Evolutionary conservation across 768 basidiomycete species (phyloP).

Genomic region (Glaciozyma martinii): DNA sequence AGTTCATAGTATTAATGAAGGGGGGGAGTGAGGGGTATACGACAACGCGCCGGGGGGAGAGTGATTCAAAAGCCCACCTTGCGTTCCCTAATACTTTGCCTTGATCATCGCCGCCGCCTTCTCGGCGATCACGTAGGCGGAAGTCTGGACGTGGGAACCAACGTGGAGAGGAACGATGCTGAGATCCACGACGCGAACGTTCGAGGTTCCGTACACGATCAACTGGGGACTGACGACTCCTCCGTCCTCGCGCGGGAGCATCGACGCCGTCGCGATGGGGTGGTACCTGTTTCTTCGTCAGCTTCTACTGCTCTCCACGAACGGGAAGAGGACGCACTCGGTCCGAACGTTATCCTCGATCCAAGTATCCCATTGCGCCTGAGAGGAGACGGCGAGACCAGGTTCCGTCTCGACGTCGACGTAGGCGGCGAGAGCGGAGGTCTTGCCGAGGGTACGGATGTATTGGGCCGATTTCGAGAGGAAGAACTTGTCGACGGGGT

Average conservation of each 20-base stretch:
- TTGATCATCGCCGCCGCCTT: constrained; percentile 22
- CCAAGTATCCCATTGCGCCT: constrained; percentile 54
- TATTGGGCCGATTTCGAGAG: constrained; percentile 8
- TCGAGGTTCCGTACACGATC: constrained; percentile 29
- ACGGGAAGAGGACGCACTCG: constrained; percentile 36
- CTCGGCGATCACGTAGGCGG: constrained; percentile 16
- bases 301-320: no score
- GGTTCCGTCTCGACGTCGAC: constrained; percentile 38
- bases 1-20: background rate
- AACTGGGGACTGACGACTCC: constrained; percentile 47
- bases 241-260: constrained; percentile 41
- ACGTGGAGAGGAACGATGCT: constrained; percentile 20
- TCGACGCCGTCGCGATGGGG: constrained; percentile 33
- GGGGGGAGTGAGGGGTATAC: background rate
- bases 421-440: background rate
- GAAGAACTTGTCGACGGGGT: constrained; percentile 7
- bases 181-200: background rate
- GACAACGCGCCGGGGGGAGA: no score
- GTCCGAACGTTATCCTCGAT: constrained; percentile 45
- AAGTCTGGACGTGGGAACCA: background rate
- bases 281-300: constrained; percentile 2
- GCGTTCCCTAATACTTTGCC: no score
- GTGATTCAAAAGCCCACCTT: background rate
- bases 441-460: constrained; percentile 9
- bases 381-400: constrained; percentile 48